Percentiles rank a stretch among this genome's conserved stretches.
Conservation (phyloP, 331 rosid species). For the Erythrophleum ivorense region DNA sequence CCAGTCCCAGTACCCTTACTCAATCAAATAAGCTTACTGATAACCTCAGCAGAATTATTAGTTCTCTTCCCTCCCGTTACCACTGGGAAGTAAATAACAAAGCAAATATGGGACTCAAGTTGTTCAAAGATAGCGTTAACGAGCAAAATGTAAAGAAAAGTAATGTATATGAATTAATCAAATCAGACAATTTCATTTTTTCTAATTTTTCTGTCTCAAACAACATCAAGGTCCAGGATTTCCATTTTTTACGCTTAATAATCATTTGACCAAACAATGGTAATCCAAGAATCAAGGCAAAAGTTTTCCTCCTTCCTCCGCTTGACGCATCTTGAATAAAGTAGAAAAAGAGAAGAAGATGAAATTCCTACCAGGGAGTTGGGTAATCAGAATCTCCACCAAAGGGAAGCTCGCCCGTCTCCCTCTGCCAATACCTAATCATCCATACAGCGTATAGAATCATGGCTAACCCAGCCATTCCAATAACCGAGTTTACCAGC, state of each 20-base stretch:
- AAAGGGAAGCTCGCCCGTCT: slow-evolving; percentile 58
- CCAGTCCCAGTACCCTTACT: background rate
- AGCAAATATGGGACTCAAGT: slow-evolving; percentile 17
- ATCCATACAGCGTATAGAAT: slow-evolving; percentile 74
- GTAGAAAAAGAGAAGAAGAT: background rate
- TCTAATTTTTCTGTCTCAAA: background rate
- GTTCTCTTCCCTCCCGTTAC: slow-evolving; percentile 6
- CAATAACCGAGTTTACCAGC: slow-evolving; percentile 75
- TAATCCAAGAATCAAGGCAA: background rate
- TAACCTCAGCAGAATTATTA: background rate
- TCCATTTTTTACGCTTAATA: background rate
- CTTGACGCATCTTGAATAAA: background rate
- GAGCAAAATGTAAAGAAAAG: background rate
- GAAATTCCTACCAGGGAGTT: slow-evolving; percentile 60
- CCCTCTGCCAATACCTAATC: slow-evolving; percentile 76
- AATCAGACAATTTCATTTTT: background rate
- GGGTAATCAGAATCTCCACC: slow-evolving; percentile 57
- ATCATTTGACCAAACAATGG: slow-evolving; percentile 6
- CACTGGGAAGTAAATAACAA: background rate
- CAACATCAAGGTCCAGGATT: background rate
- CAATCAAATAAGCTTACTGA: background rate
- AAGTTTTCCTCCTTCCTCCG: background rate
- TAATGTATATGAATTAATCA: background rate
- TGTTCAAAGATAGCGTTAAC: background rate
- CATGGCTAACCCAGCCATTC: slow-evolving; percentile 80